Conservation (phyloP, 495 filamentous ascomycete genomes). For the Penicillium ucsense region DNA sequence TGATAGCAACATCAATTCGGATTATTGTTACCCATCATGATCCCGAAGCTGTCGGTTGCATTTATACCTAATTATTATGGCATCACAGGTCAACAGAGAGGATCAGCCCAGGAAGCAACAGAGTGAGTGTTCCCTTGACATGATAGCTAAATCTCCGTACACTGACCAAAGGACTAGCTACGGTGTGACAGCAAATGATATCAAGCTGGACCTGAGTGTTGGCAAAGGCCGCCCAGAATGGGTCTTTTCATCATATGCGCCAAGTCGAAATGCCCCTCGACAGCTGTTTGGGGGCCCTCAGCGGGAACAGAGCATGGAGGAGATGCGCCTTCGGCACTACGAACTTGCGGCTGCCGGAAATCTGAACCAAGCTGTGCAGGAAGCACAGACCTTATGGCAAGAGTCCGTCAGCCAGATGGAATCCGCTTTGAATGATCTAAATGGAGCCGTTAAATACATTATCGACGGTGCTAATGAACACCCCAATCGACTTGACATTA, state of each 20-base stretch:
- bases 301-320: constrained; percentile 79
- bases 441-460: constrained; percentile 65
- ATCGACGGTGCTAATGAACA: constrained; percentile 59
- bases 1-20: too few relatives aligned
- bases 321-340: constrained; percentile 63
- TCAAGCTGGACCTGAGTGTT: constrained; percentile 52
- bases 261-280: constrained; percentile 58
- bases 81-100: constrained; percentile 8
- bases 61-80: neutral
- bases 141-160: neutral
- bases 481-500: constrained; percentile 71
- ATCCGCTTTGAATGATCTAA: constrained; percentile 50
- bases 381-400: constrained; percentile 49
- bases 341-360: constrained; percentile 48
- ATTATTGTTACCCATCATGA: too few relatives aligned
- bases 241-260: constrained; percentile 77
- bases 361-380: constrained; percentile 52
- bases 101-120: constrained; percentile 12
- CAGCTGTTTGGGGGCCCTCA: constrained; percentile 70
- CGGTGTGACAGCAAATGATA: constrained; percentile 42
- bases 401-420: constrained; percentile 62
- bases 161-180: constrained; percentile 22
- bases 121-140: constrained; percentile 17
- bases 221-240: constrained; percentile 60
- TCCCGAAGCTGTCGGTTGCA: too few relatives aligned